Conservation (phyloP, 2,329 filamentous ascomycete genomes). For the Fusarium mundagurra region DNA sequence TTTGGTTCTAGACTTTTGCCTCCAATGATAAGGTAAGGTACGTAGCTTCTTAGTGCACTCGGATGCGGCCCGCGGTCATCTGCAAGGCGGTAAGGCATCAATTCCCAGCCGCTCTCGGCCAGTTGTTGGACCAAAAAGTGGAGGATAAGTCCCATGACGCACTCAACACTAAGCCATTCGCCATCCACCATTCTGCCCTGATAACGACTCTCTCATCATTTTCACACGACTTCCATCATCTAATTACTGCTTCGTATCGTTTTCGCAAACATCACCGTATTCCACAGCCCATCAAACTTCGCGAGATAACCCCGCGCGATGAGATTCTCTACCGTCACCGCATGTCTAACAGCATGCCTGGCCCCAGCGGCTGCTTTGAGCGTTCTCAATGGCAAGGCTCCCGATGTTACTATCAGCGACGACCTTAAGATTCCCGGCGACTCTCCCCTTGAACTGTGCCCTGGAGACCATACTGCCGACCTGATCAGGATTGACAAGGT, state of each 20-base stretch:
- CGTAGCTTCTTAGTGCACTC: constrained; percentile 20
- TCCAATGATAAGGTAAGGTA: constrained; percentile 21
- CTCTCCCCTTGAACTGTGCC: constrained; percentile 85
- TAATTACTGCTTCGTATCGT: constrained; percentile 6
- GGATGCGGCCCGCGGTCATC: constrained; percentile 22
- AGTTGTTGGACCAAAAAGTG: constrained; percentile 38
- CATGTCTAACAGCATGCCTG: constrained; percentile 57
- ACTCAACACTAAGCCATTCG: constrained; percentile 44
- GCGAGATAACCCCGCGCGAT: constrained; percentile 37
- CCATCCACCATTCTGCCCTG: constrained; percentile 38
- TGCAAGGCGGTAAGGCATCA: constrained; percentile 43
- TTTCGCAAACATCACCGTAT: neutral
- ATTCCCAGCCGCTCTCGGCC: constrained; percentile 23
- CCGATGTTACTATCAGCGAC: constrained; percentile 56
- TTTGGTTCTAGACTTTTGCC: constrained; percentile 13
- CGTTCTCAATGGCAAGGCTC: constrained; percentile 49
- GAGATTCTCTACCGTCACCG: constrained; percentile 54
- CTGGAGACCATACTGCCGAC: constrained; percentile 71
- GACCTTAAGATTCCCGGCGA: constrained; percentile 79
- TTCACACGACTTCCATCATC: constrained; percentile 19
- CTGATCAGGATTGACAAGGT: constrained; percentile 81
- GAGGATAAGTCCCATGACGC: constrained; percentile 51
- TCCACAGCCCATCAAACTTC: neutral
- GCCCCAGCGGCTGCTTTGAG: constrained; percentile 58
- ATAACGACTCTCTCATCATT: constrained; percentile 39